These are phyloP conservation scores for Ceratocystis variospora DNA, from an alignment of 2,329 filamentous ascomycete species.

Conservation along the genomic window DNA sequence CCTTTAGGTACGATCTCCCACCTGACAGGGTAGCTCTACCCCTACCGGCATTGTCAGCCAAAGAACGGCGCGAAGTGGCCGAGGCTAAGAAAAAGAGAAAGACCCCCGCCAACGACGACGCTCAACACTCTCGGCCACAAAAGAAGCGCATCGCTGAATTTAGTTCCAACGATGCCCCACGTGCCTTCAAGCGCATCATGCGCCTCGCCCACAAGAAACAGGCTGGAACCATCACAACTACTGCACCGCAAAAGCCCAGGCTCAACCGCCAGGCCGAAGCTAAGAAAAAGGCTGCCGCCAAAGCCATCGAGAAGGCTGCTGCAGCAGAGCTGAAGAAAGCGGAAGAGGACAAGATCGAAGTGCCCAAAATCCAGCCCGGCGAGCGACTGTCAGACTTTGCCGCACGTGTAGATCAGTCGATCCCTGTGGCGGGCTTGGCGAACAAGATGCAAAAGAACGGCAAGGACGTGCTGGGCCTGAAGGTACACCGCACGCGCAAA, in stretches of 20 bases:
- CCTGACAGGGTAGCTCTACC: slow-evolving; percentile 11
- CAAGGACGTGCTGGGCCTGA: slow-evolving; percentile 50
- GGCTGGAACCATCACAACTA: slow-evolving; percentile 13
- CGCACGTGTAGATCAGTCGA: slow-evolving; percentile 66
- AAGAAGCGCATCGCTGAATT: slow-evolving; percentile 23
- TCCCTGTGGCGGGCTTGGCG: slow-evolving; percentile 60
- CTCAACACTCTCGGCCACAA: slow-evolving; percentile 26
- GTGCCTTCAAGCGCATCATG: slow-evolving; percentile 78
- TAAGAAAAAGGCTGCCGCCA: slow-evolving; percentile 23
- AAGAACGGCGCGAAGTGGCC: slow-evolving; percentile 18
- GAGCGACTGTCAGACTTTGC: slow-evolving; percentile 73
- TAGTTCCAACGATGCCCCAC: slow-evolving; percentile 65
- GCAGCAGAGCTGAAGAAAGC: slow-evolving; percentile 47
- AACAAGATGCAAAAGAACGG: slow-evolving; percentile 47
- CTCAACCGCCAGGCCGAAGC: slow-evolving; percentile 11
- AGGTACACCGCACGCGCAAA: slow-evolving; percentile 62
- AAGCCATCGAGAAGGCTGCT: slow-evolving; percentile 32
- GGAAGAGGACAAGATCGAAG: slow-evolving; percentile 25
- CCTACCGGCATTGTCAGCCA: slow-evolving; percentile 14
- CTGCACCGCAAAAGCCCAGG: slow-evolving; percentile 21
- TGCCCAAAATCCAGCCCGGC: slow-evolving; percentile 64
- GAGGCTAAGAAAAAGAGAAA: slow-evolving; percentile 23
- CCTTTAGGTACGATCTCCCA: slow-evolving; percentile 13
- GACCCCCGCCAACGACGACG: slow-evolving; percentile 31
- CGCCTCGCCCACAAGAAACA: slow-evolving; percentile 40